Base-by-base conservation (phyloP, 140 eudicot genomes). In the Oenanthe javanica region DNA sequence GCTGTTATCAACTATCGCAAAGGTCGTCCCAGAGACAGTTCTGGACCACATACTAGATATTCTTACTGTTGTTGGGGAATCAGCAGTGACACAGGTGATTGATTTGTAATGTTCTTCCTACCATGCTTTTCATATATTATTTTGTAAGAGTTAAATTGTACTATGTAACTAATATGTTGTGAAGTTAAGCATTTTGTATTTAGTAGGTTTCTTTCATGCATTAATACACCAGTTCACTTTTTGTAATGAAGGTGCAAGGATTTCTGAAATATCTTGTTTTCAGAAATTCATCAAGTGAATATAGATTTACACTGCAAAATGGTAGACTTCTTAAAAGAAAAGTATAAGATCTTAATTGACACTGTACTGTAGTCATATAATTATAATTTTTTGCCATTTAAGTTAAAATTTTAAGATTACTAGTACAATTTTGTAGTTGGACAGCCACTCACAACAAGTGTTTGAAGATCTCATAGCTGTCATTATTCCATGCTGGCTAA, bases 391-490 rank as follows among this genome's bases (percentile, higher is more conserved):
- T 59, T 40, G 15, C 1, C 12, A 27, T 9, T 1, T 27, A 66
- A 10, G 31, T 13, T 66, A 8, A 66, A 27, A 11, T 27, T 14
- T 27, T 31, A 67, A 13, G 70, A 79, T 49, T 79, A 48, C 71
- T 63, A 15, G 10, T 47, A 15, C 7, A 36, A 51, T 3, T 77
- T 70, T 83, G 84, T 61, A 93, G 98, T 83, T 89, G 86, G 97
- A 95, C 76, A 82, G 83, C 81, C 89, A 90, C 79, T 95, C 97
- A 18, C 90, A 81, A 82, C 90, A 83, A 70, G 96, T 89, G 46
- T 90, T 89, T 90, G 99, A 95, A 78, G 97, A 86, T 77, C 89
- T 95, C 45, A 87, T 92, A 76, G 88, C 99, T 57, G 89, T 92
- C 52, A 82, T 95, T 80, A 85, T 92, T 81, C 99, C 99, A 31